Evolutionary conservation across 805 yeast genomes (phyloP).

Genomic region (Suhomyces xylopsoci): DNA sequence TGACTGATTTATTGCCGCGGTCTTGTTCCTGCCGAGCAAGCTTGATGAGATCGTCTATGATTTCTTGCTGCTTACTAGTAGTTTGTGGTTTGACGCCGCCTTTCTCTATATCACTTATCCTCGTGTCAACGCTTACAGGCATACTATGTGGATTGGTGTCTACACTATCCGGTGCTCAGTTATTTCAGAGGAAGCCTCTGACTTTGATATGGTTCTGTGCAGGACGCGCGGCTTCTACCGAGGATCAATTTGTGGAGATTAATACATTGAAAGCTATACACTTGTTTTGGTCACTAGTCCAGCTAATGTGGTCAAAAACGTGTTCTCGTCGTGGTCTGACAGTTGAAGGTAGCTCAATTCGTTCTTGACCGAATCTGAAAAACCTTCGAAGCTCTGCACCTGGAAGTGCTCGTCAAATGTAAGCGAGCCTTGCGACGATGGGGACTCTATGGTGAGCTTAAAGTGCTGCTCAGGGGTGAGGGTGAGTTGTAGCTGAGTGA

Average conservation of each 20-base stretch:
- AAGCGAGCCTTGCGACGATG: background rate
- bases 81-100: background rate
- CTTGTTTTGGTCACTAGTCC: background rate
- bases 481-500: constrained; percentile 4
- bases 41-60: constrained; percentile 25
- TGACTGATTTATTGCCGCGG: constrained; percentile 36
- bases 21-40: constrained; percentile 37
- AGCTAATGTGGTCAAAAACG: constrained; percentile 5
- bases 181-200: background rate
- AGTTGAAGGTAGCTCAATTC: background rate
- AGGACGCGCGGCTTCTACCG: background rate
- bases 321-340: background rate
- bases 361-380: background rate
- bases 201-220: background rate
- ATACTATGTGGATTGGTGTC: background rate
- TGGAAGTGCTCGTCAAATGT: background rate
- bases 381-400: background rate
- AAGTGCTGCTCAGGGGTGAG: background rate
- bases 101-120: background rate
- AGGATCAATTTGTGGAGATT: background rate
- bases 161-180: background rate
- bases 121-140: background rate
- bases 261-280: background rate
- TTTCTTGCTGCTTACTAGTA: constrained; percentile 16
- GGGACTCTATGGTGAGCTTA: background rate